phyloP scores from a whole-genome alignment of 2,329 filamentous ascomycete genomes.

The Grosmannia huntii region DNA sequence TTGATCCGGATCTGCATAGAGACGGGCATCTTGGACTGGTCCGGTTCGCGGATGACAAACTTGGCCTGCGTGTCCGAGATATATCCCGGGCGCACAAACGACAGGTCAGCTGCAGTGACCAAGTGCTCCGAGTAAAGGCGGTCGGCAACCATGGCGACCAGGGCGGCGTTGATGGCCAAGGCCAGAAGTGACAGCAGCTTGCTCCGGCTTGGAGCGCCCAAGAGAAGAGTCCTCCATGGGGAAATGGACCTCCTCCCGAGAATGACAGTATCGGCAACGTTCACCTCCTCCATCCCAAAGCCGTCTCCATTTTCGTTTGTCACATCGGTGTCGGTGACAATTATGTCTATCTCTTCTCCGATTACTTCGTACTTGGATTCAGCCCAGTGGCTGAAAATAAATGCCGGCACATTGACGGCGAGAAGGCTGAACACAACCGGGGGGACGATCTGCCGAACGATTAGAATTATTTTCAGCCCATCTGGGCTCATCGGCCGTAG shows the following conservation, averaged over 20 bases:
- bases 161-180: constrained; percentile 56
- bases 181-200: constrained; percentile 52
- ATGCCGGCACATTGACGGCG: constrained; percentile 52
- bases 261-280: constrained; percentile 50
- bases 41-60: constrained; percentile 74
- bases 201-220: constrained; percentile 64
- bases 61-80: constrained; percentile 70
- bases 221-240: constrained; percentile 53
- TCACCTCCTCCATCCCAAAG: constrained; percentile 37
- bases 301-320: constrained; percentile 16
- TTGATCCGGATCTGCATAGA: constrained; percentile 52
- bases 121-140: constrained; percentile 64
- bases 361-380: constrained; percentile 45
- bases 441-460: constrained; percentile 11
- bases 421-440: constrained; percentile 45
- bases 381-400: constrained; percentile 43
- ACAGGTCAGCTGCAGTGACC: constrained; percentile 60
- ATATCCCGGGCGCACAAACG: constrained; percentile 79
- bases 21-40: constrained; percentile 62
- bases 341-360: constrained; percentile 47
- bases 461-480: neutral
- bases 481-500: neutral
- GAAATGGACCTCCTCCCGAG: constrained; percentile 43
- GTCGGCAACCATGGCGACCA: constrained; percentile 62
- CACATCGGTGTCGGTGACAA: constrained; percentile 33